phyloP scores from a whole-genome alignment of 352 stramenopile genomes.

The Pythium sp. region DNA sequence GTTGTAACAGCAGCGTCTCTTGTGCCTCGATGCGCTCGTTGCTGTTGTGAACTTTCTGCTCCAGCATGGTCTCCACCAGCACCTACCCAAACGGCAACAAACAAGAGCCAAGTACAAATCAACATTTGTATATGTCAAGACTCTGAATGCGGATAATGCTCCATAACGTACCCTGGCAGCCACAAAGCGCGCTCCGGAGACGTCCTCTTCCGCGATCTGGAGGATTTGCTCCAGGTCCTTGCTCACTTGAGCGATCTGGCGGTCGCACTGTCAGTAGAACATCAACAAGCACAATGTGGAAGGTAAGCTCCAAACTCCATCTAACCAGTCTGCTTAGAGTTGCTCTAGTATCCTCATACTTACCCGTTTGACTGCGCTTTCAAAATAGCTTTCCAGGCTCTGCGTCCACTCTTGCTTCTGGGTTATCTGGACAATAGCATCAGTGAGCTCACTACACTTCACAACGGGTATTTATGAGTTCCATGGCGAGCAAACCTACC shows the following conservation, averaged over 20 bases:
- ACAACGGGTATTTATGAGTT: not conserved
- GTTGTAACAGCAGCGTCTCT: conserved; percentile 23
- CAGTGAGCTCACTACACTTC: not conserved
- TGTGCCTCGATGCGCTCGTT: conserved; percentile 38
- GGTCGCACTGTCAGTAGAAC: conserved; percentile 38
- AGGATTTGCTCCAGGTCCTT: conserved; percentile 49
- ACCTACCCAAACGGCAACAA: conserved; percentile 21
- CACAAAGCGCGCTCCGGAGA: conserved; percentile 41
- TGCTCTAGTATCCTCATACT: not conserved
- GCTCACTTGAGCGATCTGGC: conserved; percentile 35
- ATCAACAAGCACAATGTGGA: not conserved
- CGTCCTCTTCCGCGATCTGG: conserved; percentile 37
- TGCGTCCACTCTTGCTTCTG: conserved; percentile 23
- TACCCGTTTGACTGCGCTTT: conserved; percentile 27
- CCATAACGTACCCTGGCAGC: conserved; percentile 35
- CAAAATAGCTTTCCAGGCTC: conserved; percentile 33
- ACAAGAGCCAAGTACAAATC: not conserved
- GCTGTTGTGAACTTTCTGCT: conserved; percentile 56
- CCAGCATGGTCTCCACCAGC: conserved; percentile 51
- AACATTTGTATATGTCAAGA: not conserved
- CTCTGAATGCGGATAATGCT: no score
- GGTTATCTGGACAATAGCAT: conserved; percentile 11
- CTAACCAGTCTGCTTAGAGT: not conserved
- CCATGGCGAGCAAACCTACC: conserved; percentile 13
- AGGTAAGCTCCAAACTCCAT: not conserved